Evolutionary conservation across 1,139 yeast species (phyloP).

Genomic region (Protomyces inundatus): DNA sequence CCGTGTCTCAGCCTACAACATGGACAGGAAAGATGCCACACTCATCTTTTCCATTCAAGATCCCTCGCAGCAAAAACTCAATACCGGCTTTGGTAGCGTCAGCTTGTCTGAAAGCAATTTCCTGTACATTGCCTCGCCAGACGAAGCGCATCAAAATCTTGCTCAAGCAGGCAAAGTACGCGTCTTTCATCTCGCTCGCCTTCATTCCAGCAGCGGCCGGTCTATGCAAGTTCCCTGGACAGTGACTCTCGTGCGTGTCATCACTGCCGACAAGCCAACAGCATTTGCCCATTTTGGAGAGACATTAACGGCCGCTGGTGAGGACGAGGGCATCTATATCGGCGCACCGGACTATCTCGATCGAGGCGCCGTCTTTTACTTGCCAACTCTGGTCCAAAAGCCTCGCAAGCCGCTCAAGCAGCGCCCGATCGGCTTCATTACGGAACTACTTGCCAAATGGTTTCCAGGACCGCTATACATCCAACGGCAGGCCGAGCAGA

Average conservation of each 20-base stretch:
- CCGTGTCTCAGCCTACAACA: background rate
- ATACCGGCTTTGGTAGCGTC: constrained; percentile 17
- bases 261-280: background rate
- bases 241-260: background rate
- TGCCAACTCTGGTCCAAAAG: background rate
- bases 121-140: constrained; percentile 6
- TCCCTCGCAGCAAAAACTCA: constrained; percentile 1
- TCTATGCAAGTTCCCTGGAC: constrained; percentile 8
- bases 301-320: background rate
- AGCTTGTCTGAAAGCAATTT: background rate
- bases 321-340: background rate
- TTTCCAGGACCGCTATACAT: background rate
- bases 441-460: background rate
- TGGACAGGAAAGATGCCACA: background rate
- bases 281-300: constrained; percentile 10
- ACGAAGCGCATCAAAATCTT: background rate
- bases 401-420: background rate
- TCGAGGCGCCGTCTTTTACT: constrained; percentile 11
- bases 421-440: background rate
- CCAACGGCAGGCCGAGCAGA: background rate
- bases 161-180: constrained; percentile 11
- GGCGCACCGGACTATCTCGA: constrained; percentile 3
- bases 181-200: constrained; percentile 3
- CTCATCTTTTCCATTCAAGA: background rate
- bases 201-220: constrained; percentile 2